Percentiles rank a stretch among this genome's conserved stretches.
Conservation (phyloP, 805 yeast species). For the Saturnispora dispora region DNA sequence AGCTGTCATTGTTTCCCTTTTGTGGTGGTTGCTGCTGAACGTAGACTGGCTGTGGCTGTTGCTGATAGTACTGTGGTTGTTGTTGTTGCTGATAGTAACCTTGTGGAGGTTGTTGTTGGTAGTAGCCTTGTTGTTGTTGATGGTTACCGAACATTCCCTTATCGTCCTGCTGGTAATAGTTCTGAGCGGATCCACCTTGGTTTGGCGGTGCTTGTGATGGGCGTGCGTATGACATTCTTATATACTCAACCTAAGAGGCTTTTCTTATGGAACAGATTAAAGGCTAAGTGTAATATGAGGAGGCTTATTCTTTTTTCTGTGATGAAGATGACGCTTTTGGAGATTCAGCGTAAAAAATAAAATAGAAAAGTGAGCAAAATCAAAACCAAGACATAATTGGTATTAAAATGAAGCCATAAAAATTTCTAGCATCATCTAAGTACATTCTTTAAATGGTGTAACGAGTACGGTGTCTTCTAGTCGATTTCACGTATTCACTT, state of each 20-base stretch:
- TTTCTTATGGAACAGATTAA: background rate
- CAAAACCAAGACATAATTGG: background rate
- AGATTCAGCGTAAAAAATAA: background rate
- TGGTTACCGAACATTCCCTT: slow-evolving; percentile 12
- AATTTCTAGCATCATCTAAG: too few species aligned
- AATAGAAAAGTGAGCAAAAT: background rate
- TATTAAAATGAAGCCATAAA: background rate
- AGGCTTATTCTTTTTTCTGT: background rate
- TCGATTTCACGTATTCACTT: too few species aligned
- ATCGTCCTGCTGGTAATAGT: slow-evolving; percentile 24
- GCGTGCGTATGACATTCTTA: slow-evolving; percentile 10
- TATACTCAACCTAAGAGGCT: background rate
- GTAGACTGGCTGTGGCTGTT: slow-evolving; percentile 42
- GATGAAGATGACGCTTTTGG: slow-evolving; percentile 1
- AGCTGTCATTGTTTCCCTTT: slow-evolving; percentile 30
- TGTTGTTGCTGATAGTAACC: slow-evolving; percentile 29
- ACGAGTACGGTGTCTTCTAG: too few species aligned
- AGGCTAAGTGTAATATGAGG: background rate
- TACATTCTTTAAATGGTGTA: too few species aligned
- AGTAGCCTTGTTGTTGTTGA: slow-evolving; percentile 28
- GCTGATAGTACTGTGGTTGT: slow-evolving; percentile 29
- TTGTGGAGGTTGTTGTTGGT: slow-evolving; percentile 35
- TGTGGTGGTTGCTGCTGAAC: slow-evolving; percentile 45
- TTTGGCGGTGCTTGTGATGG: slow-evolving; percentile 12
- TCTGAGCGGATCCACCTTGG: slow-evolving; percentile 10